Evolutionary conservation across 495 filamentous ascomycete genomes (phyloP), one percentile per base, ranked within the genome.

Genomic region (Penicillium paxilli): DNA sequence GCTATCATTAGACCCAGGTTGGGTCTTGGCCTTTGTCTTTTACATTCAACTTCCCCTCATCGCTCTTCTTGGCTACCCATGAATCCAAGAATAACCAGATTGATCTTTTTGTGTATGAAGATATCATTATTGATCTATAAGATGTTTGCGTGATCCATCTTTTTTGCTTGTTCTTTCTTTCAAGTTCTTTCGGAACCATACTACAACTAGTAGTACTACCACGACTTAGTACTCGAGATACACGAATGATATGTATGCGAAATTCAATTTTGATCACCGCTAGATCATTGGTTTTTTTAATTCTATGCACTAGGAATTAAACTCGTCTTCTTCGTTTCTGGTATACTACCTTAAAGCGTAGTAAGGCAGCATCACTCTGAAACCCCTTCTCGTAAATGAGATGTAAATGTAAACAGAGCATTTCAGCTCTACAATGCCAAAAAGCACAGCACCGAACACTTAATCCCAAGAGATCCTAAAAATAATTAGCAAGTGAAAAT

Each of bases 381-480:
- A n/a, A n/a, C n/a, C n/a, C n/a, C n/a, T n/a, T n/a, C n/a, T n/a
- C n/a, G n/a, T n/a, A n/a, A n/a, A n/a, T n/a, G n/a, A n/a, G n/a
- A n/a, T n/a, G n/a, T n/a, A n/a, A n/a, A n/a, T n/a, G n/a, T n/a
- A n/a, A n/a, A n/a, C n/a, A n/a, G n/a, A n/a, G n/a, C n/a, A n/a
- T n/a, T n/a, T n/a, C n/a, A n/a, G n/a, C n/a, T n/a, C n/a, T n/a
- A n/a, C n/a, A n/a, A n/a, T n/a, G n/a, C n/a, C n/a, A n/a, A n/a
- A n/a, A n/a, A n/a, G n/a, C n/a, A n/a, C 8, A 32, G 30, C 30
- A 32, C 11, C 11, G 35, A 14, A 38, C 3, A 17, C 16, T 67
- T 52, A 74, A 58, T 74, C 64, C 72, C 72, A 75, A 23, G 72
- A 75, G 40, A 75, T 75, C 3, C 72, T 75, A 46, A 32, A 22